Base-by-base conservation (phyloP, 768 basidiomycete genomes). In the Megacollybia marginata region DNA sequence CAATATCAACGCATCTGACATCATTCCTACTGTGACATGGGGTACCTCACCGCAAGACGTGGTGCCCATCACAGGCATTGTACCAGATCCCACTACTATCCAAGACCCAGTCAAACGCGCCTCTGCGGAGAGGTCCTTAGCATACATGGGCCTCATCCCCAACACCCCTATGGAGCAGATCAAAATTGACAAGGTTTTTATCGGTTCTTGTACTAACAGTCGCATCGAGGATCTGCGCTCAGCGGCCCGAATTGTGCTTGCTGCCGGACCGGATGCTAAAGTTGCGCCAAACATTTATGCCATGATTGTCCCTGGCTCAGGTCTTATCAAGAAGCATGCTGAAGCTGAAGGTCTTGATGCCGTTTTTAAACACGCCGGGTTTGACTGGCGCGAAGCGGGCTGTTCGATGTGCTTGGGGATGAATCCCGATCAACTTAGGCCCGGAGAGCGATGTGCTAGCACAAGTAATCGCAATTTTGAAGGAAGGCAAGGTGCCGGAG, bases 351-450 rank as follows among this genome's bases (percentile, higher is more conserved):
- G 91, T 20, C 72, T 95, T 52, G 90, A 93, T 58, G 74, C 75
- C 48, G 73, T 94, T 57, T 91, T 95, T 74, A 88, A 83, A 62
- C 84, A 86, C 42, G 92, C 92, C 33, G 92, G 92, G 32, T 95
- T 93, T 60, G 92, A 95, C 60, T 94, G 92, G 92, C 79, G 92
- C 47, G 92, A 95, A 66, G 92, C 92, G 32, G 92, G 92, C 33
- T 95, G 92, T 62, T 95, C 92, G 13, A 95, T 95, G 92, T 95
- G 92, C 68, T 67, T 95, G 56, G 92, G 91, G 38, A 95, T 95
- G 92, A 95, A 95, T 66, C 88, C 91, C 11, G 92, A 95, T 66
- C 89, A 92, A 60, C 72, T 95, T 46, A 74, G 78, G 15, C 88
- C 90, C 2, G 83, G 86, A 12, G 77, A 85, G 60, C 84, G 92